Evolutionary conservation across 768 basidiomycete genomes (phyloP).

Genomic region (Rhodocollybia butyracea): DNA sequence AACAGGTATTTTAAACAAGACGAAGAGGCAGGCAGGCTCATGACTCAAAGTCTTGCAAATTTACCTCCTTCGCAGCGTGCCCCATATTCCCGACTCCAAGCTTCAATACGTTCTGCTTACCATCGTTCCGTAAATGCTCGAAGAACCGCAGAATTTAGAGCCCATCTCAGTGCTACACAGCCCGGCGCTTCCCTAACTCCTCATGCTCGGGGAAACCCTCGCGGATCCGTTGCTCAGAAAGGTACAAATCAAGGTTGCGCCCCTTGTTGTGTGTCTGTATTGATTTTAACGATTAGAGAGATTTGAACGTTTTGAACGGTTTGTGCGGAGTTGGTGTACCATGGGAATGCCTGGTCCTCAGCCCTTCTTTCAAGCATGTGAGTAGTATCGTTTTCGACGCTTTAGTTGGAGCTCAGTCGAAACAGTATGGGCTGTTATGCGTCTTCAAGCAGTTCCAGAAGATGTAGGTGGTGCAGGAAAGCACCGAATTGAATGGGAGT

Average conservation of each 20-base stretch:
- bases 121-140: slow-evolving; percentile 78
- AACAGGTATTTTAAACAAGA: slow-evolving; percentile 83
- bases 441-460: slow-evolving; percentile 78
- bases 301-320: slow-evolving; percentile 69
- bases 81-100: slow-evolving; percentile 82
- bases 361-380: slow-evolving; percentile 76
- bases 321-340: slow-evolving; percentile 80
- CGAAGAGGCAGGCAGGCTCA: slow-evolving; percentile 69
- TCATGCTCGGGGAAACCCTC: slow-evolving; percentile 65
- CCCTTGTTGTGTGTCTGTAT: neutral
- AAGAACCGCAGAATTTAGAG: slow-evolving; percentile 80
- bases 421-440: slow-evolving; percentile 70
- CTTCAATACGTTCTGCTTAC: slow-evolving; percentile 80
- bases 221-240: slow-evolving; percentile 61
- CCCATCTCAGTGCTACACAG: slow-evolving; percentile 73
- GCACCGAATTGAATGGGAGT: slow-evolving; percentile 78
- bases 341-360: slow-evolving; percentile 86
- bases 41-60: slow-evolving; percentile 80
- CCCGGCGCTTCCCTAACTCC: slow-evolving; percentile 80
- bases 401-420: slow-evolving; percentile 25
- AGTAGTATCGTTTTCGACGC: slow-evolving; percentile 18
- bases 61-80: slow-evolving; percentile 83
- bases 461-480: slow-evolving; percentile 77
- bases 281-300: slow-evolving; percentile 43
- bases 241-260: slow-evolving; percentile 31